Evolutionary conservation across 129 eudicot genomes (phyloP), one percentile per base, ranked within the genome.

Genomic region (Logfia minima): DNA sequence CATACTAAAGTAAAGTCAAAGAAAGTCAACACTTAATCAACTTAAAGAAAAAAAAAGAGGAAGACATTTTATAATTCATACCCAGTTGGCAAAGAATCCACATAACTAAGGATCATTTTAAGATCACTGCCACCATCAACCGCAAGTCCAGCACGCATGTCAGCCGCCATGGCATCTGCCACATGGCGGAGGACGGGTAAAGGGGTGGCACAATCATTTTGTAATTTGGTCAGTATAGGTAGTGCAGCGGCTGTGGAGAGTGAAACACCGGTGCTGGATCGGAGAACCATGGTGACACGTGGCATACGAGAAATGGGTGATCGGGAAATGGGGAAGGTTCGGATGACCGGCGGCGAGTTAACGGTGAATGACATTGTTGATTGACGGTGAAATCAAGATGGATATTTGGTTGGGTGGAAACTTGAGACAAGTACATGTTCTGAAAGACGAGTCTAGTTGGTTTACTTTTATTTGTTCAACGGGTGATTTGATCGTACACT

Each of bases 81-180:
- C 98, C 94, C 98, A 39, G 92, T 88, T 51, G 98, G 98, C 61
- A 92, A 79, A 68, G 51, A 62, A 62, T 90, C 92, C 16, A 92
- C 98, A 73, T 83, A 90, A 78, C 94, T 90, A 60, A 92, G 88
- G 14, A 92, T 83, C 98, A 92, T 92, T 84, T 90, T 85, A 48
- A 92, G 94, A 82, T 90, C 89, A 77, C 90, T 82, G 65, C 82
- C 90, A 16, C 87, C 92, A n/a, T 90, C 96, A 0, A 43, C 83
- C 34, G 76, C 87, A 21, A 92, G 96, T 3, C 98, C 98, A 66
- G 90, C 92, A 5, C 89, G 87, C 96, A 92, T 92, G 41, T 92
- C 98, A 1, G 62, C 73, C n/a, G 86, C 88, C 96, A 92, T 92
- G 79, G 92, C 83, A 58, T 88, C 96, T 0, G 94, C 94, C 53